Conservation (phyloP, 352 stramenopile genomes). For the Globisporangium radiosum region DNA sequence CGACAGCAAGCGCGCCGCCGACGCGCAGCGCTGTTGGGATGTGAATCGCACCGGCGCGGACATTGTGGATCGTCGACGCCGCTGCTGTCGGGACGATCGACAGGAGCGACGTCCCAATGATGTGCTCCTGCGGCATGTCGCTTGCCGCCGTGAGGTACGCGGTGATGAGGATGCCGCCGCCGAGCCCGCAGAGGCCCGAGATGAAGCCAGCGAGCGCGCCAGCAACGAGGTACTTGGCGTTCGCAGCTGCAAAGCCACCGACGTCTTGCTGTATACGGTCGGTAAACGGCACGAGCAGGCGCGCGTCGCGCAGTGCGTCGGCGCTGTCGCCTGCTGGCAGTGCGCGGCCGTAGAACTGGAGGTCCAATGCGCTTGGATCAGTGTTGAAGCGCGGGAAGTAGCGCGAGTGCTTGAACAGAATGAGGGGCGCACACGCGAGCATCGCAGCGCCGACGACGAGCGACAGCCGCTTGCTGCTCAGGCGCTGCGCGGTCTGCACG, state of each 20-base stretch:
- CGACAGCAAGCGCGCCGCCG: conserved; percentile 49
- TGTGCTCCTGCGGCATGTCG: conserved; percentile 78
- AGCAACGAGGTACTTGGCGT: conserved; percentile 72
- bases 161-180: conserved; percentile 82
- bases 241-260: conserved; percentile 39
- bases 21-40: conserved; percentile 61
- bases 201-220: conserved; percentile 76
- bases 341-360: conserved; percentile 65
- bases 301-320: conserved; percentile 5
- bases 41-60: conserved; percentile 74
- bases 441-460: conserved; percentile 75
- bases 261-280: conserved; percentile 35
- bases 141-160: conserved; percentile 79
- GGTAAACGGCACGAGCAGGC: conserved; percentile 27
- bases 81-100: conserved; percentile 75
- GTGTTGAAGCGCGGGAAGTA: conserved; percentile 74
- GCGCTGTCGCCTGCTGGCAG: not conserved
- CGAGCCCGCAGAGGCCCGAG: conserved; percentile 74
- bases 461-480: conserved; percentile 71
- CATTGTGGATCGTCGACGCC: conserved; percentile 78
- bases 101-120: conserved; percentile 81
- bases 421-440: conserved; percentile 67
- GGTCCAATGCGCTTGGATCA: conserved; percentile 43
- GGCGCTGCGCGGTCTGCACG: conserved; percentile 62
- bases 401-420: conserved; percentile 76